phyloP scores from a whole-genome alignment of 78 protist species.

The Dictyostelium firmibasis region DNA sequence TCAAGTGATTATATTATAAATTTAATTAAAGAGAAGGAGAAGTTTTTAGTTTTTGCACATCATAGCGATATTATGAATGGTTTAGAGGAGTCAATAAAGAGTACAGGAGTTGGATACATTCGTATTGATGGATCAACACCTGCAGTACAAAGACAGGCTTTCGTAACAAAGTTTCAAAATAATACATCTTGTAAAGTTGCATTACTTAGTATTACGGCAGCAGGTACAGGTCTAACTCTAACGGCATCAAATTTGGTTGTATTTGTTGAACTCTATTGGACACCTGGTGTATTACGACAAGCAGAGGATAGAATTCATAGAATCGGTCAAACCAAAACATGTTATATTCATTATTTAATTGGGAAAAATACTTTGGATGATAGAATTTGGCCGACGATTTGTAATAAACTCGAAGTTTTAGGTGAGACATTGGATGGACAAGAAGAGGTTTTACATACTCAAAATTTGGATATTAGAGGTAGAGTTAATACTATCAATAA shows the following conservation, averaged over 20 bases:
- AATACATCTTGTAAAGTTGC: conserved; percentile 81
- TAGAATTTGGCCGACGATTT: conserved; percentile 76
- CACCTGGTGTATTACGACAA: conserved; percentile 82
- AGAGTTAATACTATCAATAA: not conserved
- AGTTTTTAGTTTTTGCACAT: conserved; percentile 82
- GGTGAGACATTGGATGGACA: conserved; percentile 80
- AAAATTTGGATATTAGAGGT: conserved; percentile 19
- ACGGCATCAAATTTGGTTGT: conserved; percentile 89
- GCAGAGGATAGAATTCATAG: conserved; percentile 89
- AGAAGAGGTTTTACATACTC: conserved; percentile 45
- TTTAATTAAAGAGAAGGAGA: conserved; percentile 32
- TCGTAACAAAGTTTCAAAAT: conserved; percentile 85
- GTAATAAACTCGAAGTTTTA: conserved; percentile 60
- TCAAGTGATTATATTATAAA: conserved; percentile 18
- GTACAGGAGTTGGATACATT: conserved; percentile 30
- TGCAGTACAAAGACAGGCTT: conserved; percentile 24
- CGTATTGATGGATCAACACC: conserved; percentile 92
- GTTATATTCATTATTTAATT: conserved; percentile 67
- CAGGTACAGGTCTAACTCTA: conserved; percentile 90
- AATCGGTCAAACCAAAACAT: conserved; percentile 75
- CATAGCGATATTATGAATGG: conserved; percentile 69
- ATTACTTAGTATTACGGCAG: conserved; percentile 89
- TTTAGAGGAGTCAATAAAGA: conserved; percentile 8
- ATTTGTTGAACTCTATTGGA: conserved; percentile 93
- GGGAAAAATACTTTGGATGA: conserved; percentile 72